Base-by-base conservation (phyloP, 164 flowering plant species). In the Magnolia officinalis region DNA sequence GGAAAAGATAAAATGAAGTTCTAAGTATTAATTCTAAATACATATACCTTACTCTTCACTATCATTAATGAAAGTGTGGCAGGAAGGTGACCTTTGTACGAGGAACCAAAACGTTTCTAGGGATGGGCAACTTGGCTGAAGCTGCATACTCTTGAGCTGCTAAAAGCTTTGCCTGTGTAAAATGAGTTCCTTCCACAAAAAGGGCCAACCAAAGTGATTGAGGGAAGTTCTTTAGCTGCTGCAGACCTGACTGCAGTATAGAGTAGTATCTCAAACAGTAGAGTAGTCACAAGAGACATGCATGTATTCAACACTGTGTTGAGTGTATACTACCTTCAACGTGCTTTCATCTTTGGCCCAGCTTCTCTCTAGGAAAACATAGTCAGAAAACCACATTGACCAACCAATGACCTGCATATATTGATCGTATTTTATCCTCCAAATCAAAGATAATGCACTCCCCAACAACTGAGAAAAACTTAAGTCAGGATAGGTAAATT, bases 361-460 rank as follows among this genome's bases (percentile, higher is more conserved):
- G 80, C 81, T 93, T 87, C 99, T 89, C 86, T 93, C 99, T 79
- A 95, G 84, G 79, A 93, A 95, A 26, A 95, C 84, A 78, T 93
- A 95, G 76, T 95, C 99, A 31, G 99, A 92, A 79, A 95, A 95
- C 97, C 97, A 93, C 98, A 95, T 93, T 49, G 99, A 95, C 99
- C 99, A 95, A 26, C 99, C 99, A 82, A 93, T 85, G 66, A 93
- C 97, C 98, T 95, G 87, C 80, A 82, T 26, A 19, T 8, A 68
- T 29, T 11, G 13, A 26, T 5, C 16, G 29, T 16, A 68, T 68
- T 68, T 37, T 16, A 16, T 11, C n/a, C 19, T 50, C 26, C 31
- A 67, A 3, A 9, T 18, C 14, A 37, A 37, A 37, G 45, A 37
- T 37, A 37, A 37, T 37, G 45, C 45, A 37, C 45, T 37, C 45